A percentile compares a stretch with the other conserved stretches of the same genome.
Conservation (phyloP, 768 basidiomycete genomes). For the Glaciozyma martinii region DNA sequence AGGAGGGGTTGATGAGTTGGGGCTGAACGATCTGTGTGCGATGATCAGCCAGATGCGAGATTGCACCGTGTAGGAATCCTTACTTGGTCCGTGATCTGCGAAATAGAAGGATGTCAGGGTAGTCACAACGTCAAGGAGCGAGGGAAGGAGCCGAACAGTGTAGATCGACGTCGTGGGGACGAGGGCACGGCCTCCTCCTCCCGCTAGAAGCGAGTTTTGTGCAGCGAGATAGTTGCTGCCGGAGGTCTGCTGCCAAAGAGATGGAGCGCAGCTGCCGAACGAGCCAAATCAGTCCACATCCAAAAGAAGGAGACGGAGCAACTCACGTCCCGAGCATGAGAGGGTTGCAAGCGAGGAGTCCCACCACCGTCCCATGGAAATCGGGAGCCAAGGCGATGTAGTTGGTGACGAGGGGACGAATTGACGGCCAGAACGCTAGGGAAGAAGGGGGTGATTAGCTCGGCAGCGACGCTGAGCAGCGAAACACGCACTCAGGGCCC, state of each 20-base stretch:
- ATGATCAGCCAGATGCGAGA: too few species aligned
- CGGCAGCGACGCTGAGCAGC: too few species aligned
- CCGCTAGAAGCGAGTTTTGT: constrained; percentile 14
- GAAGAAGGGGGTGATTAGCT: background rate
- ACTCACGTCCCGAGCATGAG: too few species aligned
- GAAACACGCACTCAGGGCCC: background rate
- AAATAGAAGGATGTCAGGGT: background rate
- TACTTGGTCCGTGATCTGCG: constrained; percentile 31
- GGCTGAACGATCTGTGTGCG: constrained; percentile 28
- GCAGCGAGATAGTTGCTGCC: constrained; percentile 35
- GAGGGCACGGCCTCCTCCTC: constrained; percentile 28
- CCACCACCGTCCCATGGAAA: constrained; percentile 35
- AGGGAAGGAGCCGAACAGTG: constrained; percentile 4
- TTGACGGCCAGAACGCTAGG: constrained; percentile 33
- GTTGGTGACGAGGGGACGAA: constrained; percentile 22
- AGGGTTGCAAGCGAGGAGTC: constrained; percentile 20
- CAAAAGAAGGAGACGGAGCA: background rate
- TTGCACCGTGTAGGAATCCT: too few species aligned
- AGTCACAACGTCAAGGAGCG: too few species aligned
- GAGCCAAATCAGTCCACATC: background rate
- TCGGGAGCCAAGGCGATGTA: constrained; percentile 34
- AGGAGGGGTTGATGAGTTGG: constrained; percentile 28
- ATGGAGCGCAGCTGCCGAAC: background rate
- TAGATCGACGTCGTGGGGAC: constrained; percentile 35
- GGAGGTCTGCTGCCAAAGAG: constrained; percentile 33